phyloP scores from a whole-genome alignment of 1,284 basidiomycete genomes.

The Ceratobasidium sp. region DNA sequence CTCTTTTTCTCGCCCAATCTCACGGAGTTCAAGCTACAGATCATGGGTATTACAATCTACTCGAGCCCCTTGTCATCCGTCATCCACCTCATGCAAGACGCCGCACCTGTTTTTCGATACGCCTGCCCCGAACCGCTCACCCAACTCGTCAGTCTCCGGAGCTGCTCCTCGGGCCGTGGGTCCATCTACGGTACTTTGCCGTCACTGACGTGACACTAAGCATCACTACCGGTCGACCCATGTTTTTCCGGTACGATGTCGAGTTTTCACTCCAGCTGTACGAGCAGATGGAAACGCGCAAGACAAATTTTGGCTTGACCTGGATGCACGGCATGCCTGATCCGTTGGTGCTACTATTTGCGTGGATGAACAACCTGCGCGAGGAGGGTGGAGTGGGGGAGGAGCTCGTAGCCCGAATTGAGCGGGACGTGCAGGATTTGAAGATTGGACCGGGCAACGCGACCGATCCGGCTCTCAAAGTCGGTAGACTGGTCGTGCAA shows the following conservation, averaged over 20 bases:
- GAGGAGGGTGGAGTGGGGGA: neutral
- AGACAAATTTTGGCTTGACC: neutral
- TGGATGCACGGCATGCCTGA: conserved; percentile 27
- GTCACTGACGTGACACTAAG: neutral
- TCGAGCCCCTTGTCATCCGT: neutral
- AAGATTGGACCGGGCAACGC: neutral
- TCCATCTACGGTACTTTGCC: neutral
- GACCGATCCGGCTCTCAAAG: neutral
- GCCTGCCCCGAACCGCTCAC: conserved; percentile 6
- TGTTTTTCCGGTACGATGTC: conserved; percentile 14
- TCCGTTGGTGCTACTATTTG: neutral
- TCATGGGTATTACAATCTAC: neutral
- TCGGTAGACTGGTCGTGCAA: conserved; percentile 24
- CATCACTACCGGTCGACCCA: neutral
- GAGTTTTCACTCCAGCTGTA: neutral
- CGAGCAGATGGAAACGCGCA: neutral
- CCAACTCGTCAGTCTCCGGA: neutral
- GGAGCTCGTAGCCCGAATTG: conserved; percentile 3
- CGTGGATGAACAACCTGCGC: conserved; percentile 8
- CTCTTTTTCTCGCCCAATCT: neutral
- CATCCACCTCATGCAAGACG: neutral
- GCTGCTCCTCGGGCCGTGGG: neutral
- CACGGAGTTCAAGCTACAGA: neutral
- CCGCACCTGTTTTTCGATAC: conserved; percentile 5
- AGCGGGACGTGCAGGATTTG: neutral